A percentile compares a stretch with the other conserved stretches of the same genome.
These are phyloP conservation scores for Picea glauca DNA, from an alignment of 75 land plant species.

Conservation along the genomic window DNA sequence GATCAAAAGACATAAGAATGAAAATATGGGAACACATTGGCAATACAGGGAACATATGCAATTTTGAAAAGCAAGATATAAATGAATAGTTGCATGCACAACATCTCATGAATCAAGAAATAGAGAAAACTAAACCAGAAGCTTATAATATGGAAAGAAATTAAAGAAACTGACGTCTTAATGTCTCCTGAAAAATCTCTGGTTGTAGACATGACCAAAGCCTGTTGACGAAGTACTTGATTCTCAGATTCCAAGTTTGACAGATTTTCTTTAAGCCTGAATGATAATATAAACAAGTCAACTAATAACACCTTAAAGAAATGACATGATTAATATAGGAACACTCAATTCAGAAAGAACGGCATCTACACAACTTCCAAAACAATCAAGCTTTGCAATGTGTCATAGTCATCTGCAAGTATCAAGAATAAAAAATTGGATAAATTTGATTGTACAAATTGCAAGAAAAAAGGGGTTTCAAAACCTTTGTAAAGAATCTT, in stretches of 20 bases:
- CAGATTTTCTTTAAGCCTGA: constrained; percentile 74
- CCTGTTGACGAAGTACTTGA: constrained; percentile 87
- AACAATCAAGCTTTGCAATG: background rate
- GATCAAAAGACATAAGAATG: background rate
- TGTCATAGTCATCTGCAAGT: background rate
- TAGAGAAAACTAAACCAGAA: background rate
- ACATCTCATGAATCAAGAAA: background rate
- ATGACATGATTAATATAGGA: background rate
- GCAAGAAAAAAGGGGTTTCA: background rate
- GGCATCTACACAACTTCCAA: background rate
- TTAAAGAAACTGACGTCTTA: constrained; percentile 47
- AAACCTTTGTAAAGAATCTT: constrained; percentile 82
- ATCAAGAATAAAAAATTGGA: constrained; percentile 1
- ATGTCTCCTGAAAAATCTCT: constrained; percentile 59
- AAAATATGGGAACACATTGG: background rate
- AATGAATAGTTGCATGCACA: background rate
- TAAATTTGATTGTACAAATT: background rate
- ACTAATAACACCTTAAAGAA: background rate
- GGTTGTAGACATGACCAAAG: constrained; percentile 62
- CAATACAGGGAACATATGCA: background rate
- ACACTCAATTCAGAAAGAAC: background rate
- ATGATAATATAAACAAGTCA: background rate
- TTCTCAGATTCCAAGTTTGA: constrained; percentile 86
- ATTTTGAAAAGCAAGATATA: background rate
- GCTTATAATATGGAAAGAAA: background rate